Base-by-base conservation (phyloP, 78 protist species). In the Dictyostelium capitatum region DNA sequence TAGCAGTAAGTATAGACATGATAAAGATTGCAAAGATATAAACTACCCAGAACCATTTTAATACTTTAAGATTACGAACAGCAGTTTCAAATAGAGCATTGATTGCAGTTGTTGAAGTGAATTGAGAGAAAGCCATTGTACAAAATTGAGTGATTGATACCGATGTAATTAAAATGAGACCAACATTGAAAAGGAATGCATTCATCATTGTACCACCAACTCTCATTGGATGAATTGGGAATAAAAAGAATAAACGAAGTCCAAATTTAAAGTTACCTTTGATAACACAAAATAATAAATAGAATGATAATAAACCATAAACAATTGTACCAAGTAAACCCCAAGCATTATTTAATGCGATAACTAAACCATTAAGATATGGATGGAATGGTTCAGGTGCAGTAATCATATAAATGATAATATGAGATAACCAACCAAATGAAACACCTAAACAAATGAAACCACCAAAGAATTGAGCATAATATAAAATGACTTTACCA, bases 141-240 rank as follows among this genome's bases (percentile, higher is more conserved):
- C 97, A 92, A 73, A 98, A 98, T 46, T 97, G 98, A 7, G 95
- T 46, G 43, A 97, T 87, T n/a, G 98, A 67, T 43, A 98, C 79
- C 59, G 97, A 70, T 56, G 95, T 84, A 30, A 96, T 59, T 20
- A 96, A 59, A 47, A 98, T 83, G 48, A 98, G 51, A 82, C 94
- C 95, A n/a, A 92, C 69, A 79, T 98, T 98, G 96, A 98, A 98
- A 8, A 98, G 75, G 82, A 98, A 91, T 19, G 98, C 97, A 95
- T 97, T 98, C 98, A 97, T 96, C 92, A 95, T 69, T 56, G 99
- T 98, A 28, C 47, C 96, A 25, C 95, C 92, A 37, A 81, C 64
- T 47, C 96, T 84, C 98, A 98, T 96, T 53, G 97, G 97, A 89
- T 98, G 98, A 82, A 98, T 82, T 51, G 97, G 89, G 89, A 98